phyloP scores from a whole-genome alignment of 192 early-diverging fungal genomes.

The Chytriomyces hyalinus region DNA sequence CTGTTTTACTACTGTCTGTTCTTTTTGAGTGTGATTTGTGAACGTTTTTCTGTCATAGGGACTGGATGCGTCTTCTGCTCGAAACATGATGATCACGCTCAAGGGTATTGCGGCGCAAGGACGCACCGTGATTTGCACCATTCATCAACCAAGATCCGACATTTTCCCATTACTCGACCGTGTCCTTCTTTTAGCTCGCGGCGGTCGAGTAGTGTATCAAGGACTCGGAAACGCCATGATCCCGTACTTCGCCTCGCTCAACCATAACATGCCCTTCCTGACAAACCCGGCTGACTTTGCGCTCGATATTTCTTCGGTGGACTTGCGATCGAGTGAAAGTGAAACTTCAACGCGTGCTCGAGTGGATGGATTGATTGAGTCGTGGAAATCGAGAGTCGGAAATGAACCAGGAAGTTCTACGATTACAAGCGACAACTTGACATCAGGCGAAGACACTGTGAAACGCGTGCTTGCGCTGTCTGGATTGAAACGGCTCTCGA shows the following conservation, averaged over 20 bases:
- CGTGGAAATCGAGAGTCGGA: constrained; percentile 12
- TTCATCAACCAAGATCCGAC: constrained; percentile 82
- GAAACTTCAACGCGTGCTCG: constrained; percentile 33
- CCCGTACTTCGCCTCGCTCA: constrained; percentile 42
- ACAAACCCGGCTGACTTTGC: constrained; percentile 57
- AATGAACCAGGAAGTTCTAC: not conserved
- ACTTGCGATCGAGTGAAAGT: constrained; percentile 38
- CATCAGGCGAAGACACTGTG: constrained; percentile 13
- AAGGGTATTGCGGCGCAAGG: constrained; percentile 39
- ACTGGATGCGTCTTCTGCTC: constrained; percentile 44
- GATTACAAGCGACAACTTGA: not conserved
- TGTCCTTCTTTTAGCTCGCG: constrained; percentile 36
- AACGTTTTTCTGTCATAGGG: no score
- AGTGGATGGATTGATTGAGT: constrained; percentile 34
- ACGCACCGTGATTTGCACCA: constrained; percentile 71
- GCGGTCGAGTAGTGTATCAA: constrained; percentile 46
- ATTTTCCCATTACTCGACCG: constrained; percentile 76
- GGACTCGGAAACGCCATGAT: constrained; percentile 38
- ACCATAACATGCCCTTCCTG: constrained; percentile 34
- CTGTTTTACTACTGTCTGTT: no score
- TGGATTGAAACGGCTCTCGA: constrained; percentile 19
- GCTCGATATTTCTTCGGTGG: constrained; percentile 52
- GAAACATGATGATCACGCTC: constrained; percentile 41
- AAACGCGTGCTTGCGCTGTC: constrained; percentile 7
- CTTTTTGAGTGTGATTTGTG: no score